A percentile compares a stretch with the other conserved stretches of the same genome.
Evolutionary conservation across 139 green algal species (phyloP).

Genomic region (Tetraselmis striata): DNA sequence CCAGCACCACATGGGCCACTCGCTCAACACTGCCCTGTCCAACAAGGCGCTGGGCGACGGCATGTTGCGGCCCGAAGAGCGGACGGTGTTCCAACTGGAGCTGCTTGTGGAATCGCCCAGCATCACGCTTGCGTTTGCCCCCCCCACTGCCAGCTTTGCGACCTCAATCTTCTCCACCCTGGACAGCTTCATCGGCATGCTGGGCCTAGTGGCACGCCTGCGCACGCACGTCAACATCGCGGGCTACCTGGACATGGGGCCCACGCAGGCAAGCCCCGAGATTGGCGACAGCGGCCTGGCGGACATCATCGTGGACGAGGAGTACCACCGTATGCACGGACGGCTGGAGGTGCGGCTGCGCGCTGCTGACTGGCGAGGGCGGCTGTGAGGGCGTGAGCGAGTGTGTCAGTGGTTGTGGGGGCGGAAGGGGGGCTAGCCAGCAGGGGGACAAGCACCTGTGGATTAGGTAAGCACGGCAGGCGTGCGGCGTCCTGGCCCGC

Average conservation of each 20-base stretch:
- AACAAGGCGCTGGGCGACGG: not conserved
- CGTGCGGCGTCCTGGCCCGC: no score
- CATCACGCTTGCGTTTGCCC: conserved; percentile 27
- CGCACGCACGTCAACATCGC: conserved; percentile 29
- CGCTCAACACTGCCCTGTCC: not conserved
- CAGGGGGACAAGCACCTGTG: no score
- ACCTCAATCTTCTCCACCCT: conserved; percentile 19
- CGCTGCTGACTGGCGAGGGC: no score
- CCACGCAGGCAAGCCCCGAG: not conserved
- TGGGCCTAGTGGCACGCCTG: conserved; percentile 32
- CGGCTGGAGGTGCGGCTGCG: not conserved
- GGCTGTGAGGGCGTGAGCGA: no score
- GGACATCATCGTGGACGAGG: conserved; percentile 9
- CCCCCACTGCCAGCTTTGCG: conserved; percentile 22
- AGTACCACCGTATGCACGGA: not conserved
- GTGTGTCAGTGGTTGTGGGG: no score
- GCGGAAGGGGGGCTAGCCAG: no score
- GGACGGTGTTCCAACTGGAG: conserved; percentile 12
- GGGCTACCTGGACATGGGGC: not conserved
- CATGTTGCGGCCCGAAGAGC: not conserved
- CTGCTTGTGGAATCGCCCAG: conserved; percentile 7
- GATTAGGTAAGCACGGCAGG: no score
- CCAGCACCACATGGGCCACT: no score
- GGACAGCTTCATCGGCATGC: conserved; percentile 20
- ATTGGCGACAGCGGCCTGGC: not conserved